phyloP scores from a whole-genome alignment of 768 basidiomycete species.

The Leucocoprinus leucothites region DNA sequence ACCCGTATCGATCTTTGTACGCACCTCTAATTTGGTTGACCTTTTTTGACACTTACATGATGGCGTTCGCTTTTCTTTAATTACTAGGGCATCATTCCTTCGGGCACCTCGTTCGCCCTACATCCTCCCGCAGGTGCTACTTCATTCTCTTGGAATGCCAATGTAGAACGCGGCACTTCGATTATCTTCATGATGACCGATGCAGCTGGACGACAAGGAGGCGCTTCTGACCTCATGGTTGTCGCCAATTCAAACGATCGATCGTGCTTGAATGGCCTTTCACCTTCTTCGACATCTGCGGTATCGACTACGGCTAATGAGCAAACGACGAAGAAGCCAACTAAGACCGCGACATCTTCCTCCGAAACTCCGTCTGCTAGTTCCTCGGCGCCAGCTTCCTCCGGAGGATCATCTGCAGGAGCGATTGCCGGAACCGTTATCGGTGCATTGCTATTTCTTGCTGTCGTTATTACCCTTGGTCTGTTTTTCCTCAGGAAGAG shows the following conservation, averaged over 20 bases:
- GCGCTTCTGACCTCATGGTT: slow-evolving; percentile 48
- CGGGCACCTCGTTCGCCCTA: slow-evolving; percentile 49
- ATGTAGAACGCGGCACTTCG: slow-evolving; percentile 55
- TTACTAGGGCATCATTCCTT: slow-evolving; percentile 58
- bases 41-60: background rate
- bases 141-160: slow-evolving; percentile 51
- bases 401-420: slow-evolving; percentile 32
- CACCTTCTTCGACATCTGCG: slow-evolving; percentile 49
- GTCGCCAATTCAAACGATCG: slow-evolving; percentile 46
- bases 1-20: slow-evolving; percentile 54
- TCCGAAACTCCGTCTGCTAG: slow-evolving; percentile 10
- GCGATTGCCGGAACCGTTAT: slow-evolving; percentile 52
- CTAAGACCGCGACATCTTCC: slow-evolving; percentile 18
- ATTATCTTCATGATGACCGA: slow-evolving; percentile 58
- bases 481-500: slow-evolving; percentile 45
- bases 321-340: slow-evolving; percentile 19
- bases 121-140: slow-evolving; percentile 34
- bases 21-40: slow-evolving; percentile 12
- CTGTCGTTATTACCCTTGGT: slow-evolving; percentile 47
- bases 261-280: slow-evolving; percentile 49
- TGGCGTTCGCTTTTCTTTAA: background rate
- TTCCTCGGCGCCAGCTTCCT: background rate
- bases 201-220: slow-evolving; percentile 48
- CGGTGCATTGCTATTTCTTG: slow-evolving; percentile 50
- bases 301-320: slow-evolving; percentile 23